A percentile compares a stretch with the other conserved stretches of the same genome.
Evolutionary conservation across 2,329 filamentous ascomycete species (phyloP).

Genomic region (Ramularia collo-cygni): DNA sequence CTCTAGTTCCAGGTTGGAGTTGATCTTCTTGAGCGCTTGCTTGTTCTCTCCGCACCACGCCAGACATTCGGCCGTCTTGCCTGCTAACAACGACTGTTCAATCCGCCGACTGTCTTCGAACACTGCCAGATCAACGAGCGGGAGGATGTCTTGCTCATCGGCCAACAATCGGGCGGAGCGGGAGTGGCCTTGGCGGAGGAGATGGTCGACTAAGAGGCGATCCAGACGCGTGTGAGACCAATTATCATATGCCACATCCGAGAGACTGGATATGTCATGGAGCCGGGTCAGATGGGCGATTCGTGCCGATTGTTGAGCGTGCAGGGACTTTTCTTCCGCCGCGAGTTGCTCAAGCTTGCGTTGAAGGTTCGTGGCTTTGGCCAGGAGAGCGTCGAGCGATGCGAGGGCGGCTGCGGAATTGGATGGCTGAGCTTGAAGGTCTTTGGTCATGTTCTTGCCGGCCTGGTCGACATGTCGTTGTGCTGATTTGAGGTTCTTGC

Average conservation of each 20-base stretch:
- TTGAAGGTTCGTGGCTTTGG: slow-evolving; percentile 77
- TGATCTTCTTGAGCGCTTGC: slow-evolving; percentile 80
- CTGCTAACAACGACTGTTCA: slow-evolving; percentile 59
- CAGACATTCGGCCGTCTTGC: slow-evolving; percentile 70
- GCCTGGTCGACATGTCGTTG: slow-evolving; percentile 71
- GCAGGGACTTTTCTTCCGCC: slow-evolving; percentile 71
- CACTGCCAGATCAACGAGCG: slow-evolving; percentile 81
- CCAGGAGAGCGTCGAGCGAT: slow-evolving; percentile 77
- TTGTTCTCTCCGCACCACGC: slow-evolving; percentile 93
- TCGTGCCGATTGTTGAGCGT: slow-evolving; percentile 67
- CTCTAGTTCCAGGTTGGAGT: slow-evolving; percentile 86
- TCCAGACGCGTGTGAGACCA: slow-evolving; percentile 82
- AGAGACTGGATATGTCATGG: slow-evolving; percentile 69
- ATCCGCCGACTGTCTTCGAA: slow-evolving; percentile 79
- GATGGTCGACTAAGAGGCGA: slow-evolving; percentile 83
- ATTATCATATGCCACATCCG: slow-evolving; percentile 86
- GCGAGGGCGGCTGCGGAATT: slow-evolving; percentile 55
- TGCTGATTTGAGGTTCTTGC: slow-evolving; percentile 86
- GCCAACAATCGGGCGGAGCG: slow-evolving; percentile 71
- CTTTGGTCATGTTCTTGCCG: slow-evolving; percentile 54
- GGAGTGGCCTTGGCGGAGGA: slow-evolving; percentile 75
- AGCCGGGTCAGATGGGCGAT: slow-evolving; percentile 76
- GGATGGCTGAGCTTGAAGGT: slow-evolving; percentile 30
- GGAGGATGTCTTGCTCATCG: slow-evolving; percentile 64
- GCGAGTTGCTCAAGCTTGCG: slow-evolving; percentile 73